phyloP scores from a whole-genome alignment of 2,329 filamentous ascomycete genomes.

The Endothia cerciana region DNA sequence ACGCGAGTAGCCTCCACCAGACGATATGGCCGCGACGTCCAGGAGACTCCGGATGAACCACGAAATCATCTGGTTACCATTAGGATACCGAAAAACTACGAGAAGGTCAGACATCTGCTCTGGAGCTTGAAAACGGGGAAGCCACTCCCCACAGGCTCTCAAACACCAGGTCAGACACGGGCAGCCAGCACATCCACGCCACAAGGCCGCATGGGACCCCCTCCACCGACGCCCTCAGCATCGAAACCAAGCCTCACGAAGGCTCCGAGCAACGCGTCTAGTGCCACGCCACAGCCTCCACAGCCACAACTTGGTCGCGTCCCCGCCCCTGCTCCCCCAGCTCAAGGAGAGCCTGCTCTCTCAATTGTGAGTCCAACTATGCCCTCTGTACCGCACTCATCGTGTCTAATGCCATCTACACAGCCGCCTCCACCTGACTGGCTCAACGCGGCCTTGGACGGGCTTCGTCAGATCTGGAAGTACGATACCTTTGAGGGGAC shows the following conservation, averaged over 20 bases:
- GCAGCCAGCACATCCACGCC: conserved; percentile 36
- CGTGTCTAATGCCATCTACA: conserved; percentile 34
- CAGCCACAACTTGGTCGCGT: conserved; percentile 60
- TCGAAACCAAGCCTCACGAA: conserved; percentile 29
- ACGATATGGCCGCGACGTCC: conserved; percentile 63
- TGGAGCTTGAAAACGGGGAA: conserved; percentile 47
- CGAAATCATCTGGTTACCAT: conserved; percentile 75
- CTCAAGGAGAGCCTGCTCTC: conserved; percentile 58
- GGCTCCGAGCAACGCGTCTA: conserved; percentile 26
- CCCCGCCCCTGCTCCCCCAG: conserved; percentile 67
- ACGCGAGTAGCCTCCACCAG: conserved; percentile 63
- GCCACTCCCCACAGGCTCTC: conserved; percentile 45
- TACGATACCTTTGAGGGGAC: conserved; percentile 84
- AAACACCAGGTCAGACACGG: conserved; percentile 50
- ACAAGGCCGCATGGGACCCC: conserved; percentile 57
- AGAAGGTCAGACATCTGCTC: conserved; percentile 70
- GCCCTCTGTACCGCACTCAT: conserved; percentile 28
- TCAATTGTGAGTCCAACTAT: conserved; percentile 60
- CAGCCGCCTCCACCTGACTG: conserved; percentile 86
- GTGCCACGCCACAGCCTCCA: conserved; percentile 49
- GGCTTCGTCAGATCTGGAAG: conserved; percentile 72
- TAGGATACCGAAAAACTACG: conserved; percentile 62
- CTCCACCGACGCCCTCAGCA: conserved; percentile 45
- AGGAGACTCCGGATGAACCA: conserved; percentile 81
- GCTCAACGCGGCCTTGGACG: conserved; percentile 75